phyloP scores from a whole-genome alignment of 345 rosid species.

The Arabidopsis arenosa region DNA sequence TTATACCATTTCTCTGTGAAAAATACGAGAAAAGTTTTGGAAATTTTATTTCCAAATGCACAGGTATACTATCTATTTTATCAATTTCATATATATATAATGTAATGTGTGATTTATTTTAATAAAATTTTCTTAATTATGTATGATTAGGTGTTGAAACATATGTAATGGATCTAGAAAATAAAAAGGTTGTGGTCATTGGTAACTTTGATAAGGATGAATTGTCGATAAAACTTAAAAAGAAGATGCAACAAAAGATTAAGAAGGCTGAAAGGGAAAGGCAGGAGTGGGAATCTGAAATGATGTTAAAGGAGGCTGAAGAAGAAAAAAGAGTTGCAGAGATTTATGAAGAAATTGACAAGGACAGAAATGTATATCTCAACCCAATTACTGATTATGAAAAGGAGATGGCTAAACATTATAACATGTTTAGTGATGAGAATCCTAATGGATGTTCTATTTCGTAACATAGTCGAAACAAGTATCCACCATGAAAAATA shows the following conservation, averaged over 20 bases:
- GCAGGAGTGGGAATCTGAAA: background rate
- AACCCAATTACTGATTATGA: background rate
- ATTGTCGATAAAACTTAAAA: background rate
- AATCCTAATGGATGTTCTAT: background rate
- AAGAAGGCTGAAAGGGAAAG: background rate
- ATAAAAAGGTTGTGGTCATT: constrained; percentile 12
- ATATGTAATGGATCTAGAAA: background rate
- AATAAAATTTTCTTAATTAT: background rate
- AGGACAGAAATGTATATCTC: background rate
- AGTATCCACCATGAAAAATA: background rate
- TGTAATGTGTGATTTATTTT: background rate
- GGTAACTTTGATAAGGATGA: constrained; percentile 23
- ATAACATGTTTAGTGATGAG: background rate
- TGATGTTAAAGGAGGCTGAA: background rate
- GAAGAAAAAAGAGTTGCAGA: background rate
- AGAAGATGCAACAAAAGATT: background rate
- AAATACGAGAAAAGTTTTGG: background rate
- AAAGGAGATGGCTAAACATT: background rate
- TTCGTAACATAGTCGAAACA: background rate
- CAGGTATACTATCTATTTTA: background rate
- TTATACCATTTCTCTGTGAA: background rate
- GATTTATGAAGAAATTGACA: background rate
- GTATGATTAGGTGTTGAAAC: constrained; percentile 18
- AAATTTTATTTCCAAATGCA: constrained; percentile 14
- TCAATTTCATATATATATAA: background rate